Percentiles rank a stretch among this genome's conserved stretches.
These are phyloP conservation scores for Neostapfia colusana DNA, from an alignment of 176 grass and related monocot species.

Conservation along the genomic window DNA sequence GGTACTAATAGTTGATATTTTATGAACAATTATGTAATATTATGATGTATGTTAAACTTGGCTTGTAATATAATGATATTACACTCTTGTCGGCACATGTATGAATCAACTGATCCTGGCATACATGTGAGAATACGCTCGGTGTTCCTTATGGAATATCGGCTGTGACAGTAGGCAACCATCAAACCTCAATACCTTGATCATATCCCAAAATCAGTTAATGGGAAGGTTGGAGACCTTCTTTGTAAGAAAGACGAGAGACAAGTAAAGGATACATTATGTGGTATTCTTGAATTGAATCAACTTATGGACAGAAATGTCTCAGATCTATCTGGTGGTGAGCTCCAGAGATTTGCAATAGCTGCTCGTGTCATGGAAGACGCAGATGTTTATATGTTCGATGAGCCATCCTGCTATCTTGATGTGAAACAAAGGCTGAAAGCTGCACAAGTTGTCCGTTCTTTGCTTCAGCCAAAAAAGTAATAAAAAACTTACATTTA, in stretches of 20 bases:
- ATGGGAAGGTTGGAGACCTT: slow-evolving; percentile 69
- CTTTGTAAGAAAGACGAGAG: slow-evolving; percentile 59
- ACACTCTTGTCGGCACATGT: no score
- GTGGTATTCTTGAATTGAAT: slow-evolving; percentile 62
- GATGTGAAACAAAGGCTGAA: slow-evolving; percentile 37
- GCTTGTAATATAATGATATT: no score
- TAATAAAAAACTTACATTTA: slow-evolving; percentile 24
- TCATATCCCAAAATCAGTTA: slow-evolving; percentile 66
- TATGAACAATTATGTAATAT: no score
- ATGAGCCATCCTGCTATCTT: slow-evolving; percentile 45
- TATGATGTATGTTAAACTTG: no score
- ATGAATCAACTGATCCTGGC: no score
- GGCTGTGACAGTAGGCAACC: no score
- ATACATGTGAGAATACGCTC: no score
- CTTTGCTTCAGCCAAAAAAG: slow-evolving; percentile 52
- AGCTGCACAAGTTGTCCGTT: slow-evolving; percentile 49
- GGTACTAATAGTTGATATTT: no score
- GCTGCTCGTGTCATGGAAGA: slow-evolving; percentile 58
- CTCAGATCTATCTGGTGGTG: slow-evolving; percentile 73
- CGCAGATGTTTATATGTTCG: slow-evolving; percentile 72
- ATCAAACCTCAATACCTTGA: slow-evolving; percentile 77
- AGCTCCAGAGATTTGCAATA: slow-evolving; percentile 85
- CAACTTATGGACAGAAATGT: slow-evolving; percentile 67
- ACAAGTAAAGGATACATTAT: slow-evolving; percentile 50
- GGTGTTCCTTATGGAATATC: no score